Evolutionary conservation across 768 basidiomycete genomes (phyloP).

Genomic region (Neoboletus subvelutipes): DNA sequence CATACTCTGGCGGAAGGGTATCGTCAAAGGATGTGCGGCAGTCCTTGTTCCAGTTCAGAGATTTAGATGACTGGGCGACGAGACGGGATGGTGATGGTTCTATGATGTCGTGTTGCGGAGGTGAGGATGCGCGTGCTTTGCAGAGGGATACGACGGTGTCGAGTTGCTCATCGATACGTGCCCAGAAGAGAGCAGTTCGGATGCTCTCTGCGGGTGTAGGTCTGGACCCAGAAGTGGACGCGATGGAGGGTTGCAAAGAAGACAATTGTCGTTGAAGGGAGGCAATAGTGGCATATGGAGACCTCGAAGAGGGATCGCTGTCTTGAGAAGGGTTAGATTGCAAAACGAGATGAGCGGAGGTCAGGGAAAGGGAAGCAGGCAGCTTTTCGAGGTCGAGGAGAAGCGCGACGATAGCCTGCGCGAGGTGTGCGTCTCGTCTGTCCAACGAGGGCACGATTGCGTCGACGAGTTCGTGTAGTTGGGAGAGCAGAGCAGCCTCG

Average conservation of each 20-base stretch:
- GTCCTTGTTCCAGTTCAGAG: constrained; percentile 13
- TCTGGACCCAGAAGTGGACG: constrained; percentile 5
- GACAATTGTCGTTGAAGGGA: constrained; percentile 67
- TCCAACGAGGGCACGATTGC: constrained; percentile 43
- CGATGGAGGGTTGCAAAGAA: constrained; percentile 52
- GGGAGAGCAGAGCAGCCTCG: constrained; percentile 55
- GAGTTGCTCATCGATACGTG: constrained; percentile 69
- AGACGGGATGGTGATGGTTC: constrained; percentile 20
- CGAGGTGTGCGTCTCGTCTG: constrained; percentile 57
- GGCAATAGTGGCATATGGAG: constrained; percentile 47
- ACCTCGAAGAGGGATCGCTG: not conserved
- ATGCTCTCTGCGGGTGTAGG: constrained; percentile 48
- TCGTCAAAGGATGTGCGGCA: constrained; percentile 17
- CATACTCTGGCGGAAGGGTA: constrained; percentile 58
- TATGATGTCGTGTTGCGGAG: constrained; percentile 5
- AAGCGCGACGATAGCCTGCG: constrained; percentile 66
- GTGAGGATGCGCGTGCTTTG: constrained; percentile 47
- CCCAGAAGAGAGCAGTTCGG: constrained; percentile 70
- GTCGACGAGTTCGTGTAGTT: constrained; percentile 58
- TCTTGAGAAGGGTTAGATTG: constrained; percentile 8
- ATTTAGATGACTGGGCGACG: constrained; percentile 36
- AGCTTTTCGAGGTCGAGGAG: constrained; percentile 67
- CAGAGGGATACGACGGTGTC: constrained; percentile 69
- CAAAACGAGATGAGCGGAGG: constrained; percentile 15
- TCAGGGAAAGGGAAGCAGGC: constrained; percentile 33